Evolutionary conservation across 192 early-diverging fungal genomes (phyloP).

Genomic region (Coemansia sp.): DNA sequence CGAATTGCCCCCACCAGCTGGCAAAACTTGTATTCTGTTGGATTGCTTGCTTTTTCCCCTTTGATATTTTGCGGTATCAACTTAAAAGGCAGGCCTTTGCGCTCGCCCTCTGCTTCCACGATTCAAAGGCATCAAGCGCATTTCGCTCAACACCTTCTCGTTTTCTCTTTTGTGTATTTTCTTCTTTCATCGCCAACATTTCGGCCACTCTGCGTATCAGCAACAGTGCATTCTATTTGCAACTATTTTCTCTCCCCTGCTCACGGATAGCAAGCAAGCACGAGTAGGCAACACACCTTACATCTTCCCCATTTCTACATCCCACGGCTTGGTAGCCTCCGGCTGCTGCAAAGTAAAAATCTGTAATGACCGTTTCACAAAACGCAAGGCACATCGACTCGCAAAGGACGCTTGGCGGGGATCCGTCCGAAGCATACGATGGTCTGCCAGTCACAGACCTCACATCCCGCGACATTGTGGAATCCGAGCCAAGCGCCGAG

Average conservation of each 20-base stretch:
- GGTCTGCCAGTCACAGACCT: neutral
- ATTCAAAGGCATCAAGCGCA: neutral
- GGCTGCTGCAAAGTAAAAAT: constrained; percentile 2
- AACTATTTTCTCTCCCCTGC: neutral
- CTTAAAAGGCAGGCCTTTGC: neutral
- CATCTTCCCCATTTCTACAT: neutral
- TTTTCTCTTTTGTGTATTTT: neutral
- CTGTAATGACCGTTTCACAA: constrained; percentile 3
- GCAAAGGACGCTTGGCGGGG: constrained; percentile 24
- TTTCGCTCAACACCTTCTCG: neutral
- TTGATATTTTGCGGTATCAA: neutral
- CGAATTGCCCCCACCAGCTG: neutral
- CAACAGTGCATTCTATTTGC: neutral
- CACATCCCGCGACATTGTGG: neutral
- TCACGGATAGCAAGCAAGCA: neutral
- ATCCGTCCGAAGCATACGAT: neutral
- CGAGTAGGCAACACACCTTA: neutral
- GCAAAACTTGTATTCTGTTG: neutral
- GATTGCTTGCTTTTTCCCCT: neutral
- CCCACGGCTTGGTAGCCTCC: constrained; percentile 40
- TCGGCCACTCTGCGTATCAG: neutral
- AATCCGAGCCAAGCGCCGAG: constrained; percentile 1
- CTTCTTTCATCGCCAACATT: neutral
- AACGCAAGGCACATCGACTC: constrained; percentile 24
- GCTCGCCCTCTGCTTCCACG: neutral